Evolutionary conservation across 2,329 filamentous ascomycete genomes (phyloP).

Genomic region (Nectriaceae sp.): DNA sequence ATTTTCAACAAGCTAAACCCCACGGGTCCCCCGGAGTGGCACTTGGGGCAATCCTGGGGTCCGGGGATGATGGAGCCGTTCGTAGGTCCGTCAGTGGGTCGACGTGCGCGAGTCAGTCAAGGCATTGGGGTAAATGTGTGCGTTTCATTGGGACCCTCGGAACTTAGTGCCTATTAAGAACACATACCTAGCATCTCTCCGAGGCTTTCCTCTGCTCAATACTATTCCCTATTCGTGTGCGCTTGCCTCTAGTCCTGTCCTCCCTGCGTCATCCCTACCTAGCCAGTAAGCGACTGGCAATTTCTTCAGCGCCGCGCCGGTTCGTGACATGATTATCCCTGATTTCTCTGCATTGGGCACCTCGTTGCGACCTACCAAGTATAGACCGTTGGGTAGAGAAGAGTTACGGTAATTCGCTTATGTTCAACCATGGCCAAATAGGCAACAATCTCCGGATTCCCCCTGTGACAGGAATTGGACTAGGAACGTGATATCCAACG

Average conservation of each 20-base stretch:
- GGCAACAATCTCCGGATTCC: no score
- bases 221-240: background rate
- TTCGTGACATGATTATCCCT: background rate
- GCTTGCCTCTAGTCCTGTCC: no score
- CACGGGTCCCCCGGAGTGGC: background rate
- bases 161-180: background rate
- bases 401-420: no score
- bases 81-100: no score
- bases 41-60: constrained; percentile 4
- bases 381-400: no score
- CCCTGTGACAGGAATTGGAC: no score
- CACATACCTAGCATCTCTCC: background rate
- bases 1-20: background rate
- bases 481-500: no score
- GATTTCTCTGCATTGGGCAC: background rate
- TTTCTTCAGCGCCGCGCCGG: background rate
- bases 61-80: constrained; percentile 5
- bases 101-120: background rate
- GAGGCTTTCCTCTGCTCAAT: background rate
- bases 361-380: no score
- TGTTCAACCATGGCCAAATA: no score
- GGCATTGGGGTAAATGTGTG: background rate
- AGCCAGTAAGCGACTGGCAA: background rate
- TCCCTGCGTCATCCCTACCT: background rate
- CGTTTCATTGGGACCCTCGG: background rate